These are phyloP conservation scores for Lactifluus subvellereus DNA, from an alignment of 768 basidiomycete species.

Conservation along the genomic window DNA sequence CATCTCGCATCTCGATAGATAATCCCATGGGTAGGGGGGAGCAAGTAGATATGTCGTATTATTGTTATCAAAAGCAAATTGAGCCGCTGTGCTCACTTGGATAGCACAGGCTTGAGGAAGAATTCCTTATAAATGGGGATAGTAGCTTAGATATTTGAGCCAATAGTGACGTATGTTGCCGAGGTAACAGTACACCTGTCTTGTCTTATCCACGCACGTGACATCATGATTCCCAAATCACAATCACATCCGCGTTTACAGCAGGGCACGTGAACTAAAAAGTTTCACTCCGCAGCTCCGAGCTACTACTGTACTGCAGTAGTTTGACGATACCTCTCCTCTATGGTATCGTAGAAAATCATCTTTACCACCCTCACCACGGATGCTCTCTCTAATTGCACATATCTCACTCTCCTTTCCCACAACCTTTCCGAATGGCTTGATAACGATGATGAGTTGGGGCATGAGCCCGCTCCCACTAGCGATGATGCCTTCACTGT, in stretches of 20 bases:
- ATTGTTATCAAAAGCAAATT: too few species aligned
- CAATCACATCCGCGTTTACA: not conserved
- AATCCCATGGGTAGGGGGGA: too few species aligned
- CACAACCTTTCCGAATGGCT: not conserved
- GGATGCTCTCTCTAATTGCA: slow-evolving; percentile 13
- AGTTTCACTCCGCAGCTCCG: not conserved
- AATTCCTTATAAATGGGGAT: too few species aligned
- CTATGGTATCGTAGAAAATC: not conserved
- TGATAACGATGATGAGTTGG: slow-evolving; percentile 11
- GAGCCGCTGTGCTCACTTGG: too few species aligned
- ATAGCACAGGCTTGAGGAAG: too few species aligned
- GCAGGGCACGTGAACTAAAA: not conserved
- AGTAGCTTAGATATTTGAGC: too few species aligned
- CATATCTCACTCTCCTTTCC: slow-evolving; percentile 1
- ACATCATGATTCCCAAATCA: not conserved
- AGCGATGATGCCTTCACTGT: slow-evolving; percentile 23
- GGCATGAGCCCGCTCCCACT: slow-evolving; percentile 21
- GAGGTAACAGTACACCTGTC: too few species aligned
- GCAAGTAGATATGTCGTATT: too few species aligned
- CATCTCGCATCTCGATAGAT: too few species aligned
- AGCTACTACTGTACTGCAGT: too few species aligned
- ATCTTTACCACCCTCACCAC: slow-evolving; percentile 2
- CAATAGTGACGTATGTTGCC: too few species aligned
- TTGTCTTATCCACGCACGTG: too few species aligned
- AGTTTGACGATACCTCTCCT: not conserved